Conservation (phyloP, 2,329 filamentous ascomycete genomes). For the Trichoderma sp. region DNA sequence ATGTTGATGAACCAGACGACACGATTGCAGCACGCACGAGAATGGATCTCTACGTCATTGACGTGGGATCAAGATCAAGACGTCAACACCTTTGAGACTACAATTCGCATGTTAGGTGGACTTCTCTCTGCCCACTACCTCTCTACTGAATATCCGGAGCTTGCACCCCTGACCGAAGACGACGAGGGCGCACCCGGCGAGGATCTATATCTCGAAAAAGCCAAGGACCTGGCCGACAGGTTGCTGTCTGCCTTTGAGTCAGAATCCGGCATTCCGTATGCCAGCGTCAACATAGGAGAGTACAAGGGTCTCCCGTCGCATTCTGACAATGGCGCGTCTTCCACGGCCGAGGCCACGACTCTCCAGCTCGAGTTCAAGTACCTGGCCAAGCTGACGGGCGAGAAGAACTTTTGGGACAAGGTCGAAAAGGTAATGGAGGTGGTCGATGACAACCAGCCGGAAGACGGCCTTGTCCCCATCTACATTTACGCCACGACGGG, state of each 20-base stretch:
- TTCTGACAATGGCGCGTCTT: constrained; percentile 82
- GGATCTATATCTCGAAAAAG: constrained; percentile 94
- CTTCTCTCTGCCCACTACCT: constrained; percentile 92
- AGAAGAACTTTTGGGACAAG: constrained; percentile 88
- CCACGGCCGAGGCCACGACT: constrained; percentile 89
- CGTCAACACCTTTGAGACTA: constrained; percentile 97
- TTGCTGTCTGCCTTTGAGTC: constrained; percentile 87
- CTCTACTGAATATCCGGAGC: constrained; percentile 77
- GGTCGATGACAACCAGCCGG: constrained; percentile 76
- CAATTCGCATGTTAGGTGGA: constrained; percentile 94
- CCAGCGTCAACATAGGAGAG: constrained; percentile 84
- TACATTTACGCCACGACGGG: constrained; percentile 82
- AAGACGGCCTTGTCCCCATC: constrained; percentile 88
- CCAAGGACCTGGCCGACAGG: constrained; percentile 86
- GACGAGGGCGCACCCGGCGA: constrained; percentile 75
- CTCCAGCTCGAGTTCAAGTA: constrained; percentile 98
- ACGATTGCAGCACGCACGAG: constrained; percentile 77
- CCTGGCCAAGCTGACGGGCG: constrained; percentile 88
- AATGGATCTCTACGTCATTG: constrained; percentile 82
- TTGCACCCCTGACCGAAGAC: constrained; percentile 73
- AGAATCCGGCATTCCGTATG: constrained; percentile 81
- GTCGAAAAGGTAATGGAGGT: constrained; percentile 91
- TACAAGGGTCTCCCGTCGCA: constrained; percentile 78
- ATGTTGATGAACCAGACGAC: constrained; percentile 98
- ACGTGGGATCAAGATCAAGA: constrained; percentile 92